phyloP scores from a whole-genome alignment of 495 filamentous ascomycete species.

The Niebla homalea region DNA sequence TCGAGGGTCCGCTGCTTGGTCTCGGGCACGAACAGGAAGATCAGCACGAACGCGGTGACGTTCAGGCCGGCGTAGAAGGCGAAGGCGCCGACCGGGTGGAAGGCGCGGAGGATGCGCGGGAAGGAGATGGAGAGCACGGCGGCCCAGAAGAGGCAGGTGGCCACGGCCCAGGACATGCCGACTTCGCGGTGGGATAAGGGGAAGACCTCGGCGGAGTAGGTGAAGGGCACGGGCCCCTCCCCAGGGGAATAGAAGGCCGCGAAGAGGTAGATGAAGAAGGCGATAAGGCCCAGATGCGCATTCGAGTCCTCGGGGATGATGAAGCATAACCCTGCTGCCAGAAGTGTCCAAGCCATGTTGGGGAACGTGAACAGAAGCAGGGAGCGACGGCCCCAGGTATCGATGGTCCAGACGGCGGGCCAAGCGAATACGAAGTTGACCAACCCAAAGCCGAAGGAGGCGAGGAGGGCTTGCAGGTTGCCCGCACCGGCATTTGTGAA shows the following conservation, averaged over 20 bases:
- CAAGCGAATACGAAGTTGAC: constrained; percentile 78
- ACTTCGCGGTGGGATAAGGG: constrained; percentile 58
- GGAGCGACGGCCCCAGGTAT: constrained; percentile 65
- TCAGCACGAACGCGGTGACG: constrained; percentile 46
- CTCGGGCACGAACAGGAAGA: constrained; percentile 49
- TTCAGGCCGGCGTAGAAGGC: constrained; percentile 51
- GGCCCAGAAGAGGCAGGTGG: constrained; percentile 55
- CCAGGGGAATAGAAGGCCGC: constrained; percentile 63
- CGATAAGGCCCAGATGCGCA: constrained; percentile 49
- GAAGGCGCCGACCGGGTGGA: constrained; percentile 41
- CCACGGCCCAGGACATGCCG: constrained; percentile 63
- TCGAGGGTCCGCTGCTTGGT: constrained; percentile 21
- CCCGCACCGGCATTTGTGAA: constrained; percentile 50
- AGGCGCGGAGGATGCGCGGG: constrained; percentile 41
- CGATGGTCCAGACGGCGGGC: constrained; percentile 74
- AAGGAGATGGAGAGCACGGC: constrained; percentile 52
- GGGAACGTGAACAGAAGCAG: constrained; percentile 78
- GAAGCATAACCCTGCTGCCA: constrained; percentile 59
- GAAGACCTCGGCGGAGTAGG: constrained; percentile 68
- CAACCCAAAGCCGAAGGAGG: constrained; percentile 66
- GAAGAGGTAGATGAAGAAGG: constrained; percentile 61
- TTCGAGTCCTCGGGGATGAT: constrained; percentile 39
- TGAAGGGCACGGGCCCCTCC: constrained; percentile 73
- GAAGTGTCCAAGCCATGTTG: constrained; percentile 67
- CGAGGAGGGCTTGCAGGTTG: constrained; percentile 47